A percentile compares a stretch with the other conserved stretches of the same genome.
Conservation (phyloP, 257 asterid genomes). For the Paulownia fortunei region DNA sequence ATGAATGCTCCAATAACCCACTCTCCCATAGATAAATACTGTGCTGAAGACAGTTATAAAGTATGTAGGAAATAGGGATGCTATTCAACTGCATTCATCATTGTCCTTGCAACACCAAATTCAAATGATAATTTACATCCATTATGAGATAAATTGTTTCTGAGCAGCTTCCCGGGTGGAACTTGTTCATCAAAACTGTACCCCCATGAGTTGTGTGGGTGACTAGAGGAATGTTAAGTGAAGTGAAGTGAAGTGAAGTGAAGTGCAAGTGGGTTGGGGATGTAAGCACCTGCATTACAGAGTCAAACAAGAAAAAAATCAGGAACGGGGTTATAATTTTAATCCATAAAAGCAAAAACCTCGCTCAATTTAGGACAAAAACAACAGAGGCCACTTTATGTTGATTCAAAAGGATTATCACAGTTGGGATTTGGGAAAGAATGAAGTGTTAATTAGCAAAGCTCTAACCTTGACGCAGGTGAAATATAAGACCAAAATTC, state of each 20-base stretch:
- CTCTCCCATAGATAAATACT: slow-evolving; percentile 74
- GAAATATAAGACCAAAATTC: not conserved
- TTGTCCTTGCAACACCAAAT: slow-evolving; percentile 23
- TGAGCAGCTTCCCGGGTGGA: slow-evolving; percentile 31
- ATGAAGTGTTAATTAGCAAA: slow-evolving; percentile 1
- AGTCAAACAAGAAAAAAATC: slow-evolving; percentile 22
- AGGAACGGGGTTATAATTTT: not conserved
- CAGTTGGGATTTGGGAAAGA: slow-evolving; percentile 17
- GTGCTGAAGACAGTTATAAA: slow-evolving; percentile 26
- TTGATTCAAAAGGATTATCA: slow-evolving; percentile 23
- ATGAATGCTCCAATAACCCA: slow-evolving; percentile 95
- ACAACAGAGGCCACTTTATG: not conserved
- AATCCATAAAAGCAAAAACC: not conserved
- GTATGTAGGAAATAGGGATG: slow-evolving; percentile 25
- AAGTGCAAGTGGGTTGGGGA: slow-evolving; percentile 20
- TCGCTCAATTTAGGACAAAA: not conserved
- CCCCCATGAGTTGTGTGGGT: slow-evolving; percentile 12
- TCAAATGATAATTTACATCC: slow-evolving; percentile 25
- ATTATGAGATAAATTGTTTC: slow-evolving; percentile 1
- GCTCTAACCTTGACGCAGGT: not conserved
- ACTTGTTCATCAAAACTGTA: slow-evolving; percentile 30
- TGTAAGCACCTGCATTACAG: slow-evolving; percentile 25
- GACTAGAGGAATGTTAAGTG: slow-evolving; percentile 17
- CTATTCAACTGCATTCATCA: slow-evolving; percentile 45
- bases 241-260: slow-evolving; percentile 8